phyloP scores from a whole-genome alignment of 345 rosid species.

The Lepidium aucheri region DNA sequence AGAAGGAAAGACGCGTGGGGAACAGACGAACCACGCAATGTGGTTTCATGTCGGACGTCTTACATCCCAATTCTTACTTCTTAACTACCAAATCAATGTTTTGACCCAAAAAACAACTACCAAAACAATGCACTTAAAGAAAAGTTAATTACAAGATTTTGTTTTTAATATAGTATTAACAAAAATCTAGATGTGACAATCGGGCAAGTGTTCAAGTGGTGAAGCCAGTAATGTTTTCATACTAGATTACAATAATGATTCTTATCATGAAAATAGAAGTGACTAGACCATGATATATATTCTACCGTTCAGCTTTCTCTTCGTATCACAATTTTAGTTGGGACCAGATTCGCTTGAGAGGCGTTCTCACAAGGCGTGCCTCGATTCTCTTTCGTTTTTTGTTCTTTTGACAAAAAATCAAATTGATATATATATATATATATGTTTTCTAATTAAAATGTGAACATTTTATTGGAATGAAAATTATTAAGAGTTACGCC shows the following conservation, averaged over 20 bases:
- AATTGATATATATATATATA: too few relatives aligned
- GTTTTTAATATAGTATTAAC: too few relatives aligned
- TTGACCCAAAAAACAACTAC: background rate
- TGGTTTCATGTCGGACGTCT: background rate
- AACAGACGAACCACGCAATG: conserved; percentile 7
- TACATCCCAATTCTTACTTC: background rate
- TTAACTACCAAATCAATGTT: background rate
- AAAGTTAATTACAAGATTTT: background rate
- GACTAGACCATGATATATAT: background rate
- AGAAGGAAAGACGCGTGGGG: conserved; percentile 21
- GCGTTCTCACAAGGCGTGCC: too few relatives aligned
- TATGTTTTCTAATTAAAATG: too few relatives aligned
- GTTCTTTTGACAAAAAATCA: too few relatives aligned
- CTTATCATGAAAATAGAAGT: background rate
- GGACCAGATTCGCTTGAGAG: too few relatives aligned
- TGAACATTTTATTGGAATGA: too few relatives aligned
- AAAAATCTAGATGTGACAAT: background rate
- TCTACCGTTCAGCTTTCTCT: too few relatives aligned
- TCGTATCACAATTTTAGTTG: too few relatives aligned
- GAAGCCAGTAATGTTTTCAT: background rate
- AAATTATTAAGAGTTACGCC: too few relatives aligned
- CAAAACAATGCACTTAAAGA: background rate
- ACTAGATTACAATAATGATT: background rate
- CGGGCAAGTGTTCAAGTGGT: background rate
- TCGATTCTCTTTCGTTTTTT: too few relatives aligned